These are phyloP conservation scores for Aspergillus sp. DNA, from an alignment of 2,329 filamentous ascomycete species.

Conservation along the genomic window DNA sequence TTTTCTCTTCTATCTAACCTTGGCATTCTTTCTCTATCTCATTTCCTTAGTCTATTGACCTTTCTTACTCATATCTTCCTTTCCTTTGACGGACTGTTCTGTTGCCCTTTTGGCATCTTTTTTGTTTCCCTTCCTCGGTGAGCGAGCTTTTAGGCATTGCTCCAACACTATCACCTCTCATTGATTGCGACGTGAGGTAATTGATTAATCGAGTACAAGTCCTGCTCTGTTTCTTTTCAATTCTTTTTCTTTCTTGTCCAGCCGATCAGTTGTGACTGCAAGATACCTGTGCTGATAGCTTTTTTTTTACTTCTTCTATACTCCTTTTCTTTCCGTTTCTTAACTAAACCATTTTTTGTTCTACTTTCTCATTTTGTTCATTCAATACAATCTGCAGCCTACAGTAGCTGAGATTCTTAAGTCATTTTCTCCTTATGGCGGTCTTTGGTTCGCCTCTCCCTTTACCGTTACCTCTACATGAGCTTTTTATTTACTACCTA, in stretches of 20 bases:
- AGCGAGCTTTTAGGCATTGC: constrained; percentile 2
- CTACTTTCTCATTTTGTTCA: constrained; percentile 1
- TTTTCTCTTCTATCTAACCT: not conserved
- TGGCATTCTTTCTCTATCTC: constrained; percentile 3
- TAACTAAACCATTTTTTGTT: constrained; percentile 3
- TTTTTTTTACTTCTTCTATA: constrained; percentile 7
- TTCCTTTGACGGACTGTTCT: not conserved
- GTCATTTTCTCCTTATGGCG: constrained; percentile 14
- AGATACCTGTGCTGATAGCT: constrained; percentile 35
- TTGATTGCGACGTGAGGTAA: constrained; percentile 15
- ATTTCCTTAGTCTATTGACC: not conserved
- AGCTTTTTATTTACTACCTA: too few species aligned
- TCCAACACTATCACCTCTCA: constrained; percentile 6
- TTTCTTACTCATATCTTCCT: constrained; percentile 1
- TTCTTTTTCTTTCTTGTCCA: constrained; percentile 17
- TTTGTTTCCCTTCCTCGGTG: constrained; percentile 2
- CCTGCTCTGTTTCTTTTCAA: constrained; percentile 10
- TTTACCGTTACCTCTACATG: not conserved
- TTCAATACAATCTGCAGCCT: constrained; percentile 8
- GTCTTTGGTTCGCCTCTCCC: too few species aligned
- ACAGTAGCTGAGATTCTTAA: constrained; percentile 16
- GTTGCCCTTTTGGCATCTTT: not conserved
- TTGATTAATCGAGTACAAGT: constrained; percentile 5
- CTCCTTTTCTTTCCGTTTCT: constrained; percentile 11
- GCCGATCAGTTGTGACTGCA: constrained; percentile 29